Evolutionary conservation across 345 rosid species (phyloP).

Genomic region (Moricandia arvensis): DNA sequence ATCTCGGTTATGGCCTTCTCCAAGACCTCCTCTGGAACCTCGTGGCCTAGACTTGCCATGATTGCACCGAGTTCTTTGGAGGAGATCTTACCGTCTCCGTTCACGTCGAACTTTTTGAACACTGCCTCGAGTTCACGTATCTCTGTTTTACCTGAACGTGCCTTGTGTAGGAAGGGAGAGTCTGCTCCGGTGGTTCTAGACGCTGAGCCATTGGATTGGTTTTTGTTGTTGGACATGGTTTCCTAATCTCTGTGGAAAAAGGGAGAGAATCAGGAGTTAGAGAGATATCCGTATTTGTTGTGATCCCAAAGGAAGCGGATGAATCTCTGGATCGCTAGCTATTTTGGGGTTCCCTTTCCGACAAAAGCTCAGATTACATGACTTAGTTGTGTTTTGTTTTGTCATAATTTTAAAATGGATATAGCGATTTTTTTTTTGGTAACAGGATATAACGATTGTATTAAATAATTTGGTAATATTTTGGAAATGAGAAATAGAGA

Average conservation of each 20-base stretch:
- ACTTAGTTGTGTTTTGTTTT: not conserved
- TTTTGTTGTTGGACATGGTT: constrained; percentile 40
- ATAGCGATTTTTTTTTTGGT: too few species aligned
- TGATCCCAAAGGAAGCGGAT: constrained; percentile 25
- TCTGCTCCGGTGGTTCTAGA: constrained; percentile 34
- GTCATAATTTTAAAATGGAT: not conserved
- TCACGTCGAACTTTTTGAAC: constrained; percentile 74
- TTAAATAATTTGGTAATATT: not conserved
- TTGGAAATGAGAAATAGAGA: not conserved
- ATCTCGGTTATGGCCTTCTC: constrained; percentile 50
- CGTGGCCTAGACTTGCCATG: constrained; percentile 68
- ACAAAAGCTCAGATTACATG: not conserved
- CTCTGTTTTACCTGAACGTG: constrained; percentile 37
- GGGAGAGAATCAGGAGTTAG: constrained; percentile 6
- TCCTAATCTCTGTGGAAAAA: not conserved
- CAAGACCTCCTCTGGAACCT: constrained; percentile 54
- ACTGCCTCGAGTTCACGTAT: constrained; percentile 60
- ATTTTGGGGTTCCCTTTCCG: constrained; percentile 18
- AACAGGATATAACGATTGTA: not conserved
- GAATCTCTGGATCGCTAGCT: constrained; percentile 32
- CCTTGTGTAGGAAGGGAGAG: constrained; percentile 31
- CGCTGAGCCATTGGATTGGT: constrained; percentile 28
- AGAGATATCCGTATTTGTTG: constrained; percentile 22
- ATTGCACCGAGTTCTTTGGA: constrained; percentile 75
- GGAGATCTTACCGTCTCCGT: constrained; percentile 95